Evolutionary conservation across 176 grass and related monocot genomes (phyloP).

Genomic region (Hordeum marinum): DNA sequence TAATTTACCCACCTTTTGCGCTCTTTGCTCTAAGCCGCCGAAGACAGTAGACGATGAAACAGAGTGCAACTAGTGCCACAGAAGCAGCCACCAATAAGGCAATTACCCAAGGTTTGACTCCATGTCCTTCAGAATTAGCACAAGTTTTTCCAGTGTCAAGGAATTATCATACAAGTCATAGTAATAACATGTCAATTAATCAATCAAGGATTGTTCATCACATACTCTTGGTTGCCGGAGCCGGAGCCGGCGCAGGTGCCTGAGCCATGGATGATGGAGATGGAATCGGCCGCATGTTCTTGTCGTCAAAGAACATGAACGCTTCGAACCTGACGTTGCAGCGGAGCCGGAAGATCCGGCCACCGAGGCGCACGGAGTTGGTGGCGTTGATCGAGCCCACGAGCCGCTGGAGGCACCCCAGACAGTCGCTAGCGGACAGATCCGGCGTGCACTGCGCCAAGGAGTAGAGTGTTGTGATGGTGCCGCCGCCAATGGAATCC

Average conservation of each 20-base stretch:
- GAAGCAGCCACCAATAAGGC: neutral
- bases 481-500: neutral
- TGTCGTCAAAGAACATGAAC: neutral
- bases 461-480: neutral
- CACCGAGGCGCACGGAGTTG: neutral
- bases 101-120: neutral
- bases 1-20: neutral
- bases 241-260: neutral
- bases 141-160: neutral
- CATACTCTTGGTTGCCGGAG: neutral
- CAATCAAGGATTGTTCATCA: neutral
- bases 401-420: neutral
- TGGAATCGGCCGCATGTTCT: neutral
- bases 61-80: neutral
- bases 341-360: neutral
- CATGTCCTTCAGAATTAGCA: neutral
- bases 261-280: neutral
- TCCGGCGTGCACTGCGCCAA: conserved; percentile 10
- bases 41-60: neutral
- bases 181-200: neutral
- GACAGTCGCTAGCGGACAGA: neutral
- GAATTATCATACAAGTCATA: neutral
- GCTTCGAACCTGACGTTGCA: neutral
- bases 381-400: neutral
- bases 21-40: neutral